Base-by-base conservation (phyloP, 148 eudicot species). In the Rheum nobile region DNA sequence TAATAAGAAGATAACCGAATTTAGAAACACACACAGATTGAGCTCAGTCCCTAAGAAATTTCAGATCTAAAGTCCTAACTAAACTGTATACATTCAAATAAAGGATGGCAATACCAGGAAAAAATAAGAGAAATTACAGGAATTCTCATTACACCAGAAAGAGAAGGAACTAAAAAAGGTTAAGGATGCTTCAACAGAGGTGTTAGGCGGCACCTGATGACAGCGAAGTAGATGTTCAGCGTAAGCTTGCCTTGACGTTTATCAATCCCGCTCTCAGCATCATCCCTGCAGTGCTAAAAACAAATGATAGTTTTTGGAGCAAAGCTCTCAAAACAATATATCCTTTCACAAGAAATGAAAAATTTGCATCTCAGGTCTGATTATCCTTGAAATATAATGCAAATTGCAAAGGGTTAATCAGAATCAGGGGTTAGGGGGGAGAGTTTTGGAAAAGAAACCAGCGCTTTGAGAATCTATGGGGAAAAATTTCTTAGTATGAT, bases 221-320 rank as follows among this genome's bases (percentile, higher is more conserved):
- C 28, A 54, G 63, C 31, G 13, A 54, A 21, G 63, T 54, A 11
- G 67, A 59, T 28, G 67, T 54, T 54, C n/a, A 4, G 52, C n/a
- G 14, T 19, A 46, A 19, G 57, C 57, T 9, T n/a, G 57, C 26
- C 32, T 26, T 59, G 31, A 28, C 22, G 17, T 59, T 26, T 0
- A 50, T 50, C 57, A 4, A 21, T n/a, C n/a, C n/a, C n/a, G 5
- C n/a, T 8, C 63, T 54, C 9, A 54, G 22, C 67, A 59, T 59
- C 67, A 28, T 59, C 67, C 67, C 67, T 59, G 67, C 67, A 59
- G 67, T 59, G 67, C 67, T 59, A 59, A 26, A 50, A 28, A 59
- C 67, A 59, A 59, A 26, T 28, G 5, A 0, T 28, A 28, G 67
- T 10, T 3, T 28, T 24, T 59, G 67, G 67, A 26, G 67, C 16